These are phyloP conservation scores for Ogataea paradorogensis DNA, from an alignment of 805 yeast genomes.

Conservation along the genomic window DNA sequence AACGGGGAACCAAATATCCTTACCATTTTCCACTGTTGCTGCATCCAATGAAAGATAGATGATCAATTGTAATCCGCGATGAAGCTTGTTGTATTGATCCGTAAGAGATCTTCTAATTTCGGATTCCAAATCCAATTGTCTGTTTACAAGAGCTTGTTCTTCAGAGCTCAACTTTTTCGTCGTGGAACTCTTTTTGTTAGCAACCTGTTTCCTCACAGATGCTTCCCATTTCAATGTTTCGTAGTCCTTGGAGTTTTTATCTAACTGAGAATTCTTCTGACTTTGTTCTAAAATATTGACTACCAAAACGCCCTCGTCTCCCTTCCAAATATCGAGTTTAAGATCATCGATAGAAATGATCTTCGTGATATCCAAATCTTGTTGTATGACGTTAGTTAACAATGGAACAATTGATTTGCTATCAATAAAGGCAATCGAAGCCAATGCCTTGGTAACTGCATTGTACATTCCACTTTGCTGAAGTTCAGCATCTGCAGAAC, in stretches of 20 bases:
- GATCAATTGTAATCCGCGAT: conserved; percentile 53
- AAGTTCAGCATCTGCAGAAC: conserved; percentile 17
- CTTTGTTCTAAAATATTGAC: conserved; percentile 53
- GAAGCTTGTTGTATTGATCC: conserved; percentile 34
- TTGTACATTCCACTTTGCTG: conserved; percentile 45
- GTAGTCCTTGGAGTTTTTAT: conserved; percentile 78
- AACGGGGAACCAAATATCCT: conserved; percentile 66
- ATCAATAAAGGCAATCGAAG: conserved; percentile 53
- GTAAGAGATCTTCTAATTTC: conserved; percentile 49
- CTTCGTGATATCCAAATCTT: conserved; percentile 38
- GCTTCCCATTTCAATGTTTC: conserved; percentile 91
- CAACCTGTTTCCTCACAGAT: conserved; percentile 69
- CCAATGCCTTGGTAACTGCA: conserved; percentile 49
- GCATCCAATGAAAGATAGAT: conserved; percentile 51
- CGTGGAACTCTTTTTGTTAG: conserved; percentile 42
- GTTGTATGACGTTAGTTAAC: conserved; percentile 40
- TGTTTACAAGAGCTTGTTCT: conserved; percentile 61
- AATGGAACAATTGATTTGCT: conserved; percentile 56
- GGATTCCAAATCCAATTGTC: conserved; percentile 63
- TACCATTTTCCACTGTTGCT: conserved; percentile 58
- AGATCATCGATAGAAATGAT: conserved; percentile 43
- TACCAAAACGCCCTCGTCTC: conserved; percentile 67
- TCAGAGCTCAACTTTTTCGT: conserved; percentile 71
- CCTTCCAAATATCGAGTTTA: conserved; percentile 63
- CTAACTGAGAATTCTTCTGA: conserved; percentile 44